Evolutionary conservation across 2,329 filamentous ascomycete species (phyloP).

Genomic region (Beauveria sp.): DNA sequence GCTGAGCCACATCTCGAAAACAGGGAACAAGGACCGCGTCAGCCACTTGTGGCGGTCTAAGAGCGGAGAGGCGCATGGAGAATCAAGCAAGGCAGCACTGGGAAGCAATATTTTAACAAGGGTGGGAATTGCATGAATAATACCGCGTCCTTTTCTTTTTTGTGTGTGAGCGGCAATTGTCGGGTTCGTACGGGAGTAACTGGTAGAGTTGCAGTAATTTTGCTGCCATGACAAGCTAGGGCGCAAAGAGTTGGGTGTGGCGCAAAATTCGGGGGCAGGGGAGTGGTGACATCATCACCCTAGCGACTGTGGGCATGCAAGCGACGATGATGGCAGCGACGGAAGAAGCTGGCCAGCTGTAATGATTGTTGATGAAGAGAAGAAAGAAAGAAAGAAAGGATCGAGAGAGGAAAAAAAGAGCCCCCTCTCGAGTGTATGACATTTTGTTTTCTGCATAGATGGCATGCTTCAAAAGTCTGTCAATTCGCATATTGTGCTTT

Average conservation of each 20-base stretch:
- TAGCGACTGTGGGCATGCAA: slow-evolving; percentile 11
- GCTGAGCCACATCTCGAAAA: slow-evolving; percentile 3
- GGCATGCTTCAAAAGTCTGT: no score
- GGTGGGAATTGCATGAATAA: not conserved
- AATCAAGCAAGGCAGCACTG: not conserved
- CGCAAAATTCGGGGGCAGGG: not conserved
- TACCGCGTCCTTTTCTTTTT: not conserved
- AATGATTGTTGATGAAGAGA: not conserved
- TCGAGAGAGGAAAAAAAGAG: accelerated
- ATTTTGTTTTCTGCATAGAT: no score
- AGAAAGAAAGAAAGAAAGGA: not conserved
- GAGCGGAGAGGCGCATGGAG: not conserved
- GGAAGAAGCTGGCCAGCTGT: not conserved
- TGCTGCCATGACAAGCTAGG: no score
- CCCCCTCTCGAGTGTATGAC: no score
- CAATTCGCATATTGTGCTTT: no score
- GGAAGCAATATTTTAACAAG: not conserved
- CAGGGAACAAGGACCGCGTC: not conserved
- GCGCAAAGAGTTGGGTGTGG: not conserved
- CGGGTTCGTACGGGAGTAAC: not conserved
- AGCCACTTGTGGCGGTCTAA: slow-evolving; percentile 4
- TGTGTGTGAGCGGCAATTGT: slow-evolving; percentile 4
- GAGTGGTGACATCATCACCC: slow-evolving; percentile 27
- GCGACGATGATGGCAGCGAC: not conserved
- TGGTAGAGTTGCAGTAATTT: no score